Evolutionary conservation across 441 rosid species (phyloP), one percentile per base, ranked within the genome.

Genomic region (Rhodomyrtus psidioides): DNA sequence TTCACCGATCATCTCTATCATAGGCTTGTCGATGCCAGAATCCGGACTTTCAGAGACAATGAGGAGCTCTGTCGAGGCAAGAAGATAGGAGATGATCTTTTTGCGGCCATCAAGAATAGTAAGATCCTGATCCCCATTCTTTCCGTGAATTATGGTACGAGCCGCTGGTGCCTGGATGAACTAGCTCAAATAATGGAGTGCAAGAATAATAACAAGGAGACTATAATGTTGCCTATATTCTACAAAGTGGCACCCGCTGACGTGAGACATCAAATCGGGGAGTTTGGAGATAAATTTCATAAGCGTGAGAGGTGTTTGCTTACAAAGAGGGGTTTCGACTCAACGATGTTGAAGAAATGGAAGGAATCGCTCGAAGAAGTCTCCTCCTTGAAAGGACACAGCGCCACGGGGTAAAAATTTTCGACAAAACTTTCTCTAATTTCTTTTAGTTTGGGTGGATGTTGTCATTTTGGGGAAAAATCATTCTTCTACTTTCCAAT

Each of bases 381-480:
- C 60, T 10, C 27, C 15, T 0, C 0, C 60, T 24, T 56, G 60
- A 56, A 23, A 56, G 60, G 60, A 24, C 10, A n/a, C 27, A 0
- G 0, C 1, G 59, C 10, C 14, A 1, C 0, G 3, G 13, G 34
- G 34, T 34, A 34, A 34, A 34, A 34, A 34, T 2, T 34, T 34
- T 34, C 34, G 4, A 2, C 34, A 34, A 34, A 34, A 34, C 34
- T 2, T 34, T 34, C 34, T 34, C 34, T 34, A 34, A 2, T 34
- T 34, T 34, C 34, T 34, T 34, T 34, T n/a, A n/a, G n/a, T n/a
- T n/a, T n/a, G n/a, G n/a, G n/a, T n/a, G n/a, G n/a, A 44, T 44
- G 46, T 44, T 44, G 7, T 44, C 8, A 6, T 44, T 44, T 44
- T 44, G 46, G 46, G 46, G 46, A 44, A 44, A 44, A 44, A 44